phyloP scores from a whole-genome alignment of 495 filamentous ascomycete genomes.

The Neurospora tetrasperma region DNA sequence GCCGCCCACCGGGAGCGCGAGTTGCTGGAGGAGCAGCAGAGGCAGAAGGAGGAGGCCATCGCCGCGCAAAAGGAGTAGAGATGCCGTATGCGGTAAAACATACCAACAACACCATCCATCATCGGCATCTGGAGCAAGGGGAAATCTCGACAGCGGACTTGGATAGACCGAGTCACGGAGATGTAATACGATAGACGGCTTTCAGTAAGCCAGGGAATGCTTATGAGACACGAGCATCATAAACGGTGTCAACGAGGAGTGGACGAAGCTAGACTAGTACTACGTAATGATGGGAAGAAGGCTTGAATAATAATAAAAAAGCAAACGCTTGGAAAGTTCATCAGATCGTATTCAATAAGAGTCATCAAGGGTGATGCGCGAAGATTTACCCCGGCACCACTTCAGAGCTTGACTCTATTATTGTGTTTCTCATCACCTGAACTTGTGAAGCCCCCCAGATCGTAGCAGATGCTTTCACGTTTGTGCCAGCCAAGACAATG shows the following conservation, averaged over 20 bases:
- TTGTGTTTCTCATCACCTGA: constrained; percentile 84
- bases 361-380: constrained; percentile 46
- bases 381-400: constrained; percentile 41
- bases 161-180: neutral
- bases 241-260: neutral
- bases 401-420: constrained; percentile 99
- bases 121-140: neutral
- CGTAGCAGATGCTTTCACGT: neutral
- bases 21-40: constrained; percentile 43
- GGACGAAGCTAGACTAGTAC: constrained; percentile 4
- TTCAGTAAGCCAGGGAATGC: constrained; percentile 12
- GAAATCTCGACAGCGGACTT: neutral
- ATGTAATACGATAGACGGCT: neutral
- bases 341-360: constrained; percentile 95
- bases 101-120: too few species aligned
- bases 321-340: constrained; percentile 41
- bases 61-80: constrained; percentile 1
- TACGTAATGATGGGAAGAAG: constrained; percentile 3
- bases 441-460: constrained; percentile 42
- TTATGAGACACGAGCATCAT: neutral
- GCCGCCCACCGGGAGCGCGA: constrained; percentile 44
- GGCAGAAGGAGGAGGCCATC: constrained; percentile 24
- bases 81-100: neutral
- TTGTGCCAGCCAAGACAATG: constrained; percentile 16
- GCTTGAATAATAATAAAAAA: constrained; percentile 2